Base-by-base conservation (phyloP, 148 eudicot species). In the Vaccinium myrtillus region DNA sequence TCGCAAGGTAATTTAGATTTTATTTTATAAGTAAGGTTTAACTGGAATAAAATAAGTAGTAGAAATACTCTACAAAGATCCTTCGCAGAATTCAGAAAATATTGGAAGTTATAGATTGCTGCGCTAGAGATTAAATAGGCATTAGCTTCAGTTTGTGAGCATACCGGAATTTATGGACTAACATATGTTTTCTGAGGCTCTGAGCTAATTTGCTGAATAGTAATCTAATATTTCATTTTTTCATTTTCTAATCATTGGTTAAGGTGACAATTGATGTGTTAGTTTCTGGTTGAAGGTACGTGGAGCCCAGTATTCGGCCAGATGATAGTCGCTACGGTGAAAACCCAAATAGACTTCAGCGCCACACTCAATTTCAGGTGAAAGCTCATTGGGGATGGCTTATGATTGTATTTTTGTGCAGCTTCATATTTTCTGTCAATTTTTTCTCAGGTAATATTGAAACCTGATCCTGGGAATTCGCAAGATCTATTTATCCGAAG, bases 271-370 rank as follows among this genome's bases (percentile, higher is more conserved):
- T 70, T 88, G 83, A 81, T 69, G 46, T 84, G 85, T 84, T 75
- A 59, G 84, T 83, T 86, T 79, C 87, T 83, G 77, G 82, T 87
- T 80, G 82, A 90, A 97, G 99, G 92, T 95, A 97, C 86, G 98
- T 91, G 77, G 99, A 97, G 89, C 99, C 99, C 58, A 97, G 99
- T 89, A 90, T 97, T 86, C 91, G 98, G 75, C 99, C 99, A 56
- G 99, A 97, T 90, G 99, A 97, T 87, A 97, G 98, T 90, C 99
- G 99, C 70, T 95, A 95, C 86, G 99, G 99, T 82, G 98, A 95
- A 90, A 97, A 95, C 83, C 99, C 99, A 80, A 97, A 97, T 88
- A 93, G 99, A 86, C 99, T 97, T 91, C 99, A 97, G 90, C 95
- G 99, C 25, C 99, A 97, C 87, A 97, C 99, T 76, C 99, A 97